phyloP scores from a whole-genome alignment of 176 grass and related monocot species.

The Bothriochloa decipiens region DNA sequence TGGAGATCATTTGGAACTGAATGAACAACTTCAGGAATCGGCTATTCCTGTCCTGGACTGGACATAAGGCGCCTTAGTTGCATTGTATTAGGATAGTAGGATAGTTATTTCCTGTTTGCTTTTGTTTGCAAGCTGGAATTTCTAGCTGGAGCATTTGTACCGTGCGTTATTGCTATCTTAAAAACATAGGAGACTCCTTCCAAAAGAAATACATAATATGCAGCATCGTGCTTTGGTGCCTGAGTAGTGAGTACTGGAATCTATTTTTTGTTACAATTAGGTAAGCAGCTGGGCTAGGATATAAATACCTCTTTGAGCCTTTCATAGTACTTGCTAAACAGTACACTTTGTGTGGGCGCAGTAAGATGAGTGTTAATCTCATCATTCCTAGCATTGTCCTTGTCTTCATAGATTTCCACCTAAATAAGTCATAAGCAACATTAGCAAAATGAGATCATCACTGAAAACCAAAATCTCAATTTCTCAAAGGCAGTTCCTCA shows the following conservation, averaged over 20 bases:
- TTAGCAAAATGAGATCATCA: constrained; percentile 8
- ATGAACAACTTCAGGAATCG: too few species aligned
- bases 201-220: not conserved
- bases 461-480: not conserved
- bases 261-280: not conserved
- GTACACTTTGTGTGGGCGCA: constrained; percentile 44
- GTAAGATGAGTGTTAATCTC: constrained; percentile 77
- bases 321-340: constrained; percentile 75
- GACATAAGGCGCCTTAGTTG: too few species aligned
- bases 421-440: constrained; percentile 37
- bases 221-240: not conserved
- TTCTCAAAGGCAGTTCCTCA: not conserved
- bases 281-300: not conserved
- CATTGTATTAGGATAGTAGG: too few species aligned
- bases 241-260: not conserved
- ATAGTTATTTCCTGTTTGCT: too few species aligned
- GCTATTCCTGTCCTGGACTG: too few species aligned
- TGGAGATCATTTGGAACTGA: too few species aligned
- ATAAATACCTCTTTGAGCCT: constrained; percentile 91
- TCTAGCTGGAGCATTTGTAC: not conserved
- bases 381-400: constrained; percentile 86
- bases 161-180: not conserved
- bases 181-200: not conserved
- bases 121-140: not conserved
- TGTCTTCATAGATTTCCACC: constrained; percentile 92